These are phyloP conservation scores for Tillandsia fasciculata DNA, from an alignment of 176 grass and related monocot species.

Conservation along the genomic window DNA sequence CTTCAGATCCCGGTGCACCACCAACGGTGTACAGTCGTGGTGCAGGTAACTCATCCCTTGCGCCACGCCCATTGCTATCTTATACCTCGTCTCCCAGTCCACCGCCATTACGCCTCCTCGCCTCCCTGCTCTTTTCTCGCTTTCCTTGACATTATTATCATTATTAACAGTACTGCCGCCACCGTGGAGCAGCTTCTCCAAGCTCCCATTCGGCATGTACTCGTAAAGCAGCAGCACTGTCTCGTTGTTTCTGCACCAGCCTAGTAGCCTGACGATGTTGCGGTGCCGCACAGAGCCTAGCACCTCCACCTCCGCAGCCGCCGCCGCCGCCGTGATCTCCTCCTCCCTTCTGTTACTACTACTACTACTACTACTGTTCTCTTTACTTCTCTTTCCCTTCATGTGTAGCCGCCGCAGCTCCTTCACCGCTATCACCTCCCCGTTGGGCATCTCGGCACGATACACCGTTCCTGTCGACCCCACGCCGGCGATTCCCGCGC, in stretches of 20 bases:
- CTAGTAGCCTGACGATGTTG: slow-evolving; percentile 84
- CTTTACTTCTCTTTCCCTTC: slow-evolving; percentile 24
- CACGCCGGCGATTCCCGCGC: slow-evolving; percentile 59
- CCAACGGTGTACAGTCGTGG: slow-evolving; percentile 65
- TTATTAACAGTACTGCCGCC: too few species aligned
- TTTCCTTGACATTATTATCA: too few species aligned
- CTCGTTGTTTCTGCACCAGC: slow-evolving; percentile 63
- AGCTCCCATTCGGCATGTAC: slow-evolving; percentile 96
- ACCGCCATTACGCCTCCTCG: neutral
- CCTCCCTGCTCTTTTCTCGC: neutral
- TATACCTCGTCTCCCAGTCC: slow-evolving; percentile 56
- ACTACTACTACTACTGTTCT: slow-evolving; percentile 4
- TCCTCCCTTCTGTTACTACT: neutral
- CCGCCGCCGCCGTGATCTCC: slow-evolving; percentile 12
- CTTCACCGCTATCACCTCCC: slow-evolving; percentile 82
- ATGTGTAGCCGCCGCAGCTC: slow-evolving; percentile 58
- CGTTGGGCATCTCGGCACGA: slow-evolving; percentile 73
- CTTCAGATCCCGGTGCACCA: slow-evolving; percentile 90
- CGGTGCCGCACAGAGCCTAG: slow-evolving; percentile 72
- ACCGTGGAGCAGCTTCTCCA: slow-evolving; percentile 62
- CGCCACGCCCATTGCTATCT: slow-evolving; percentile 65
- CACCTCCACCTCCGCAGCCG: slow-evolving; percentile 58
- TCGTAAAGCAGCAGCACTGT: slow-evolving; percentile 75
- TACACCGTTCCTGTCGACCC: slow-evolving; percentile 76
- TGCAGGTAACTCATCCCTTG: slow-evolving; percentile 92